Evolutionary conservation across 345 rosid species (phyloP).

Genomic region (Mercurialis annua): DNA sequence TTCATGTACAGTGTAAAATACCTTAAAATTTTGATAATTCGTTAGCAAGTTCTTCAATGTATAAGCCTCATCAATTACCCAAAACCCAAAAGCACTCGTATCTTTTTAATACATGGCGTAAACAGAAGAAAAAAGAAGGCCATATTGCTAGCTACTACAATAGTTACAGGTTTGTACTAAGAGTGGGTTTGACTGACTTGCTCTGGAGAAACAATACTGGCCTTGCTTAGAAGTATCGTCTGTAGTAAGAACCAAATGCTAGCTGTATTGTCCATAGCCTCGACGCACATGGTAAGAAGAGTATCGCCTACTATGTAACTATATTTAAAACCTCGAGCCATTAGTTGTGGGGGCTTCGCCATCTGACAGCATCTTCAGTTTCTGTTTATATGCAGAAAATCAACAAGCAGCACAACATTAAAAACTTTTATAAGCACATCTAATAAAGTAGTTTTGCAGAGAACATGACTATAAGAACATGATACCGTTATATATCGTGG

Average conservation of each 20-base stretch:
- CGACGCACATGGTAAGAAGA: too few relatives aligned
- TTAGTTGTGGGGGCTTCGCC: slow-evolving; percentile 23
- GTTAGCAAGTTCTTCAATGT: too few relatives aligned
- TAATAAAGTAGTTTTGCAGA: not conserved
- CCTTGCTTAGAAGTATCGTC: not conserved
- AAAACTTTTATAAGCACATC: not conserved
- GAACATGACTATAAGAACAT: not conserved
- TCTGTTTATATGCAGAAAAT: slow-evolving; percentile 36
- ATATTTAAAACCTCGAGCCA: not conserved
- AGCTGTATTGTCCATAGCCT: too few relatives aligned
- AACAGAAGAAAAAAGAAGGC: not conserved
- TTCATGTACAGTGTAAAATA: too few relatives aligned
- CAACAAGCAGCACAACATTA: not conserved
- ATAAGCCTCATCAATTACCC: not conserved
- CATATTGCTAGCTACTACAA: not conserved
- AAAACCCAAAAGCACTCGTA: not conserved
- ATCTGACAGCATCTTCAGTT: slow-evolving; percentile 58
- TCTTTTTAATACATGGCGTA: not conserved
- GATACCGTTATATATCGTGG: slow-evolving; percentile 69
- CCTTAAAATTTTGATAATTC: too few relatives aligned
- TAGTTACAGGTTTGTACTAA: too few relatives aligned
- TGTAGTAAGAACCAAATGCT: too few relatives aligned
- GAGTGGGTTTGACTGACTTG: not conserved
- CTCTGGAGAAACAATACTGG: slow-evolving; percentile 1
- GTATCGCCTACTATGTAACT: too few relatives aligned